Conservation (phyloP, 768 basidiomycete species). For the Roridomyces roridus region DNA sequence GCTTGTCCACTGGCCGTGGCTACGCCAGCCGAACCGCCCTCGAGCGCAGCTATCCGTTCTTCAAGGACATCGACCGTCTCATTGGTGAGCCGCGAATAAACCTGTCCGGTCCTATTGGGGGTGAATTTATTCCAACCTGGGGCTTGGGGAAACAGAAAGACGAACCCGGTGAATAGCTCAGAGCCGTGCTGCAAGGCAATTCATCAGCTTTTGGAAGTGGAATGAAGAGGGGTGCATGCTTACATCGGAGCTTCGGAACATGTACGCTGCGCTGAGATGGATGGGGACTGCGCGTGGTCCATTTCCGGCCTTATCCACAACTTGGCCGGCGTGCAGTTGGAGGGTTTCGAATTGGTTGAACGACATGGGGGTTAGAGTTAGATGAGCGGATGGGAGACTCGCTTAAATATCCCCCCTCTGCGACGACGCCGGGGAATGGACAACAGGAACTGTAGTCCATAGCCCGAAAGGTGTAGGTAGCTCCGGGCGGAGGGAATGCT, state of each 20-base stretch:
- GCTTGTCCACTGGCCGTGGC: constrained; percentile 17
- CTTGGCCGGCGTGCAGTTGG: constrained; percentile 13
- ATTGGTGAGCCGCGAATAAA: constrained; percentile 17
- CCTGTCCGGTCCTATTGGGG: constrained; percentile 7
- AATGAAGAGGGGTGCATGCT: not conserved
- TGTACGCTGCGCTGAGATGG: constrained; percentile 7
- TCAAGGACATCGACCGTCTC: constrained; percentile 16
- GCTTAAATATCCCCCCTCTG: too few relatives aligned
- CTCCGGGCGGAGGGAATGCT: too few relatives aligned
- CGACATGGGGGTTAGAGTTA: not conserved
- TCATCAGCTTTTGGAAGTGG: not conserved
- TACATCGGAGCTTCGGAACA: constrained; percentile 17
- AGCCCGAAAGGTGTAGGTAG: too few relatives aligned
- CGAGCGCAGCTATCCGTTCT: constrained; percentile 14
- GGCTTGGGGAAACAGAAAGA: not conserved
- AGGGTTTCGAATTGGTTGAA: constrained; percentile 13
- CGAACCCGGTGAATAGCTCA: constrained; percentile 13
- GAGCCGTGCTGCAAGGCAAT: constrained; percentile 12
- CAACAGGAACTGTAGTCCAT: too few relatives aligned
- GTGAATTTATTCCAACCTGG: too few relatives aligned
- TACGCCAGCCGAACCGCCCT: constrained; percentile 12
- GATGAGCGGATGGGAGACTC: not conserved
- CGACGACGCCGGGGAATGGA: too few relatives aligned
- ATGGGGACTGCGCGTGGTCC: constrained; percentile 16
- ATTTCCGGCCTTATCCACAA: constrained; percentile 10